Evolutionary conservation across 768 basidiomycete species (phyloP), one percentile per base, ranked within the genome.

Genomic region (Boletellus ananiceps): DNA sequence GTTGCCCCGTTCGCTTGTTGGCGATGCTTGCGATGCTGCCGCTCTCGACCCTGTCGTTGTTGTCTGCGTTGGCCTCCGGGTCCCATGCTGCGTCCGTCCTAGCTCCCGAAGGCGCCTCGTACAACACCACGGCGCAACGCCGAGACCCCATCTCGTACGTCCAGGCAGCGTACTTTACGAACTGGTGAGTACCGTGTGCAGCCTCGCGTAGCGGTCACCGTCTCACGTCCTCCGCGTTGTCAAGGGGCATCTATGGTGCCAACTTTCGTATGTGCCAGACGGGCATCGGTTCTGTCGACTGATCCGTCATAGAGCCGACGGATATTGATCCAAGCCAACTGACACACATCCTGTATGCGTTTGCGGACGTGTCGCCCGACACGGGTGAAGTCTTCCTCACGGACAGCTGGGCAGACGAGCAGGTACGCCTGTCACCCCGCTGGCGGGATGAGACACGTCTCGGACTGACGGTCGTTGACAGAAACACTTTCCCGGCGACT

Each of bases 341-440:
- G 55, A 89, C 87, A 6, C 88, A 88, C 71, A 79, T 91, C 58
- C 69, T 88, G 15, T 91, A 91, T 57, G 77, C 87, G 2, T 93
- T 93, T 61, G 88, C 85, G 40, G 87, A 91, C 64, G 77, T 83
- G 33, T 76, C 79, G 46, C 63, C 81, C 7, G 69, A 72, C 38
- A 78, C 80, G 0, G 88, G 90, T 12, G 63, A 69, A 15, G 84
- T 89, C 55, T 68, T 64, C 13, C 73, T 91, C 16, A 86, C 84
- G 2, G 90, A 91, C 60, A 61, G 74, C 8, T 91, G 85, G 65
- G 86, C 87, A 4, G 90, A 93, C 61, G 73, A 81, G 61, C 69
- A 84, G 72, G 83, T 81, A 50, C 47, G 65, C 42, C 5, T 16
- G 14, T 38, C 15, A 5, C 2, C 5, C 8, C 13, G 5, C 21